Conservation (phyloP, 148 eudicot species). For the Chenopodium berlandieri region DNA sequence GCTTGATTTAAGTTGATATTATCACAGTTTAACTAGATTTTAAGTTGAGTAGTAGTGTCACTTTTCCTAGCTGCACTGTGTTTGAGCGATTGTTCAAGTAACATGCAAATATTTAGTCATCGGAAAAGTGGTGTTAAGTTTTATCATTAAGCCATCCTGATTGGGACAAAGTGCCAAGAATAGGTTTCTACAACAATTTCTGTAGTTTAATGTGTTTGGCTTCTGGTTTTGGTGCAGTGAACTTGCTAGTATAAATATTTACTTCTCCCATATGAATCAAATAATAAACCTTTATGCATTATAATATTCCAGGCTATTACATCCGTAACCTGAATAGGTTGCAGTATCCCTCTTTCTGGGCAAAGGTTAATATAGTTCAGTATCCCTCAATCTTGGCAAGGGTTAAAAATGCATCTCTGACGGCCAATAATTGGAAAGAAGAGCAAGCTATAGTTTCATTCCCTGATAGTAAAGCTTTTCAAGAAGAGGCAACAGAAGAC, state of each 20-base stretch:
- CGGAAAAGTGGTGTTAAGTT: no score
- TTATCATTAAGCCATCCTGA: background rate
- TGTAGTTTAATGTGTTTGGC: background rate
- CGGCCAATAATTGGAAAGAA: conserved; percentile 32
- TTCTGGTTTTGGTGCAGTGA: background rate
- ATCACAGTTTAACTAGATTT: no score
- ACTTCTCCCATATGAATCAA: background rate
- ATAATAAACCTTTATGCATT: background rate
- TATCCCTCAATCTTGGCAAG: conserved; percentile 31
- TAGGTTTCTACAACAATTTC: background rate
- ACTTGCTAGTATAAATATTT: background rate
- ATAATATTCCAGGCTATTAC: conserved; percentile 30
- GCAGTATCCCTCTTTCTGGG: conserved; percentile 29
- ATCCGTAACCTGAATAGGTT: conserved; percentile 29
- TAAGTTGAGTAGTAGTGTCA: no score
- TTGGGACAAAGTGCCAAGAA: background rate
- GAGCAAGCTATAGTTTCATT: conserved; percentile 26
- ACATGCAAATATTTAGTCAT: no score
- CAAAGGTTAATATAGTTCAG: conserved; percentile 22
- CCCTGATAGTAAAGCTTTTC: conserved; percentile 25
- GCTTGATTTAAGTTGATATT: no score
- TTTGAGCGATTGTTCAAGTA: no score
- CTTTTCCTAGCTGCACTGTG: no score
- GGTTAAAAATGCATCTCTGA: conserved; percentile 35
- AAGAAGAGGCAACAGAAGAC: conserved; percentile 20